These are phyloP conservation scores for Ustulina deusta DNA, from an alignment of 2,329 filamentous ascomycete genomes.

Conservation along the genomic window DNA sequence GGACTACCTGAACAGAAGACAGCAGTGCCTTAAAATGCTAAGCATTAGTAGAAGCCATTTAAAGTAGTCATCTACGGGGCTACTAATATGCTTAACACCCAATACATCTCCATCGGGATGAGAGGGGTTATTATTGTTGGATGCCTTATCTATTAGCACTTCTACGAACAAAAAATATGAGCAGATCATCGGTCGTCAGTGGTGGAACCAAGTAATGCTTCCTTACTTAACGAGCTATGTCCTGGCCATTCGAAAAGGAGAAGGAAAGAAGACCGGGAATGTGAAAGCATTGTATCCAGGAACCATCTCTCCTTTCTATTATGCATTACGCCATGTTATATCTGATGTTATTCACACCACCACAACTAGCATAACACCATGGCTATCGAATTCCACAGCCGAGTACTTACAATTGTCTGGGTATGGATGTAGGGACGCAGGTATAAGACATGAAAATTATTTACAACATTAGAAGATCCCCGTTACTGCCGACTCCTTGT, in stretches of 20 bases:
- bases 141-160: too few species aligned
- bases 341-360: conserved; percentile 7
- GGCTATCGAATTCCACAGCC: not conserved
- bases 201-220: not conserved
- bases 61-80: not conserved
- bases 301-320: not conserved
- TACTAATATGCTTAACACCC: not conserved
- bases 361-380: not conserved
- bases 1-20: not conserved
- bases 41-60: not conserved
- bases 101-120: not conserved
- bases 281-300: not conserved
- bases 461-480: conserved; percentile 77
- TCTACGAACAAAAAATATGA: not conserved
- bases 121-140: not conserved
- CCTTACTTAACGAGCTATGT: not conserved
- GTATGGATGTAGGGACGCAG: not conserved
- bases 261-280: not conserved
- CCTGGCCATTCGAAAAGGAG: not conserved
- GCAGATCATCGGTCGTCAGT: not conserved
- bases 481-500: conserved; percentile 72
- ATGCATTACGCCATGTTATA: conserved; percentile 11
- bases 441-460: not conserved
- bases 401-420: not conserved
- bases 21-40: not conserved